Evolutionary conservation across 345 rosid genomes (phyloP).

Genomic region (Gossypium bickii): DNA sequence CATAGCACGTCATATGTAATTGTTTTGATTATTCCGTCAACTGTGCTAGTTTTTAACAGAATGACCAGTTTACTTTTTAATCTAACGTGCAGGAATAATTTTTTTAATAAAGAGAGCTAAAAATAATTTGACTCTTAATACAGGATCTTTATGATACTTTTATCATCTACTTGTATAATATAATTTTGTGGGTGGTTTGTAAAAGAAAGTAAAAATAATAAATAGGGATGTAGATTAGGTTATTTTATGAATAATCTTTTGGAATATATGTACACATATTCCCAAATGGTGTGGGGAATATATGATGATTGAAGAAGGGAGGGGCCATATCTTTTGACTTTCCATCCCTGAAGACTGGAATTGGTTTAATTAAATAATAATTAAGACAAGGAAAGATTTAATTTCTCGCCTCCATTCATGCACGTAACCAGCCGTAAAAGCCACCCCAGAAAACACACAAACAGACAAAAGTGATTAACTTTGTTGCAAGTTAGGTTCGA

Average conservation of each 20-base stretch:
- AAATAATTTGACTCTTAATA: no score
- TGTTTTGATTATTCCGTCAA: no score
- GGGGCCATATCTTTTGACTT: slow-evolving; percentile 49
- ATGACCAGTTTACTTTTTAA: no score
- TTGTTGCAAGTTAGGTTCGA: slow-evolving; percentile 7
- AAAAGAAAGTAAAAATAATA: no score
- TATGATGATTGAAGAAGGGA: slow-evolving; percentile 22
- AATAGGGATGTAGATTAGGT: no score
- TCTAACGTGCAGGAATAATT: no score
- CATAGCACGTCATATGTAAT: no score
- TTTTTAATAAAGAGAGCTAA: no score
- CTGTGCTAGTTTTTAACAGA: no score
- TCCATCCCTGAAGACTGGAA: slow-evolving; percentile 26
- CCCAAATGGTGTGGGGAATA: background rate
- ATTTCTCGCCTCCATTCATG: slow-evolving; percentile 12
- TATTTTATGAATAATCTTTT: background rate
- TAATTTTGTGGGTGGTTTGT: no score
- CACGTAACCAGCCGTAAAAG: slow-evolving; percentile 2
- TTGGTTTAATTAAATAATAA: background rate
- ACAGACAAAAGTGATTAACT: background rate
- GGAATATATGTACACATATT: background rate
- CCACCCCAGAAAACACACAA: background rate
- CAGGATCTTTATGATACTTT: fast-evolving
- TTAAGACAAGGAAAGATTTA: background rate
- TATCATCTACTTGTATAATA: no score